Evolutionary conservation across 345 rosid species (phyloP).

Genomic region (rapeseed (Brassica napus)): Da-Ae NC_063442.1:8167501-8168000

Average conservation of each 20-base stretch:
- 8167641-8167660: slow-evolving; percentile 60
- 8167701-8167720: slow-evolving; percentile 74
- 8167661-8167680: slow-evolving; percentile 56
- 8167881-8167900: no score
- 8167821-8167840: no score
- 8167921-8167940: no score
- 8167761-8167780: slow-evolving; percentile 63
- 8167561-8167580: slow-evolving; percentile 60
- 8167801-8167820: no score
- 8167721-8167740: slow-evolving; percentile 83
- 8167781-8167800: slow-evolving; percentile 39
- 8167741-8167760: slow-evolving; percentile 68
- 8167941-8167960: no score
- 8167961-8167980: no score
- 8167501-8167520: slow-evolving; percentile 57
- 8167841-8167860: no score
- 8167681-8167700: slow-evolving; percentile 65
- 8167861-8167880: no score
- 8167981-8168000: no score
- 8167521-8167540: slow-evolving; percentile 45
- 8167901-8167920: no score
- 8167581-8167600: slow-evolving; percentile 55
- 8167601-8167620: slow-evolving; percentile 60
- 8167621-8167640: slow-evolving; percentile 48
- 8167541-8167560: slow-evolving; percentile 47